Conservation (phyloP, 805 yeast species). For the Kuraishia ogatae region DNA sequence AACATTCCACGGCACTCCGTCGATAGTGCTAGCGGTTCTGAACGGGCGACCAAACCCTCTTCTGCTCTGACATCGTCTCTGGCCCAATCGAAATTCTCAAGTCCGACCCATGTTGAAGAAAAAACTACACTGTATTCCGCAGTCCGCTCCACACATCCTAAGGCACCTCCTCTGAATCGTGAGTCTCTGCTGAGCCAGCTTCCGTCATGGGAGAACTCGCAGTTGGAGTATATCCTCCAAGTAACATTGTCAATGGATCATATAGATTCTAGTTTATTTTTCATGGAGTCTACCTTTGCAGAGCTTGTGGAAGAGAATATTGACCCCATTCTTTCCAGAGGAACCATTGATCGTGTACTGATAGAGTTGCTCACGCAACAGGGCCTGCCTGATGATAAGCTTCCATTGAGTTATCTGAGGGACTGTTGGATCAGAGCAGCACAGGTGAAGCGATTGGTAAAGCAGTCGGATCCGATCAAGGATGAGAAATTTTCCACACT, state of each 20-base stretch:
- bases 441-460: slow-evolving; percentile 31
- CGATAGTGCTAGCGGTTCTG: neutral
- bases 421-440: slow-evolving; percentile 33
- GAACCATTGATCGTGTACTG: slow-evolving; percentile 39
- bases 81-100: neutral
- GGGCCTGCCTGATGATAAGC: slow-evolving; percentile 28
- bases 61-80: slow-evolving; percentile 2
- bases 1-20: neutral
- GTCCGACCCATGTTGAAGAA: neutral
- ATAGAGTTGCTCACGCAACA: slow-evolving; percentile 48
- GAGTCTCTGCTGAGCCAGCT: slow-evolving; percentile 13
- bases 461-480: slow-evolving; percentile 29
- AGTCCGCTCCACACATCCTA: neutral
- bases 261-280: slow-evolving; percentile 7
- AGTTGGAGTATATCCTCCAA: slow-evolving; percentile 27
- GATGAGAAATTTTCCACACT: slow-evolving; percentile 30
- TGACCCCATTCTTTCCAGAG: slow-evolving; percentile 15
- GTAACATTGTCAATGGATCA: slow-evolving; percentile 20
- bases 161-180: neutral
- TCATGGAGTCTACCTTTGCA: slow-evolving; percentile 14
- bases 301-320: slow-evolving; percentile 10
- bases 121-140: neutral
- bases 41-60: neutral
- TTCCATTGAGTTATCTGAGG: slow-evolving; percentile 39
- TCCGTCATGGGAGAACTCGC: slow-evolving; percentile 31